Conservation (phyloP, 73 alveolate genomes). For the Uronychia setigera region DNA sequence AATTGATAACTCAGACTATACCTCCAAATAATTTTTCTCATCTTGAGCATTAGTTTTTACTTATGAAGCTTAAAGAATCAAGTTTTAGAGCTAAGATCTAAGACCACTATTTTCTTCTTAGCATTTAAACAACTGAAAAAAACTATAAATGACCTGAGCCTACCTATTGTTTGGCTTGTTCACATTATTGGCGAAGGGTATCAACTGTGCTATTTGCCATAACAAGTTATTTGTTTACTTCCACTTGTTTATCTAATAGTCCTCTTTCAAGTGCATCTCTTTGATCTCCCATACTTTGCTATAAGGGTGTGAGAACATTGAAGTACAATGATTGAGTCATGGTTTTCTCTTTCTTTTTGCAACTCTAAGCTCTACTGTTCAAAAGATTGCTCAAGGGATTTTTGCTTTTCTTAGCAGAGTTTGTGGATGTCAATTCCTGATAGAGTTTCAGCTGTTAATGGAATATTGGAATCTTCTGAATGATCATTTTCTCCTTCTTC, state of each 20-base stretch:
- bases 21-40: background rate
- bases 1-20: background rate
- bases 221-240: background rate
- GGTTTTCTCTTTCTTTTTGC: background rate
- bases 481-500: background rate
- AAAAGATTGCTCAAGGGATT: background rate
- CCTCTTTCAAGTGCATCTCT: background rate
- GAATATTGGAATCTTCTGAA: no score
- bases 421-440: background rate
- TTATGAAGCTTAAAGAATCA: no score
- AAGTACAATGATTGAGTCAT: background rate
- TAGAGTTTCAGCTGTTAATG: background rate
- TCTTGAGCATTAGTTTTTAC: no score
- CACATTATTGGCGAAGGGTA: background rate
- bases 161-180: background rate
- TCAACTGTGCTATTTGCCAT: background rate
- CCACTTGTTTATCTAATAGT: background rate
- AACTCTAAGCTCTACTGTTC: background rate
- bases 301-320: background rate
- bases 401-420: background rate
- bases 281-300: background rate
- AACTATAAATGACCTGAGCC: background rate
- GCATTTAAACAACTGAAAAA: background rate
- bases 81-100: background rate
- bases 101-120: background rate